Evolutionary conservation across 2,329 filamentous ascomycete genomes (phyloP), one percentile per base, ranked within the genome.

Genomic region (Macrophomina pseudophaseolina): DNA sequence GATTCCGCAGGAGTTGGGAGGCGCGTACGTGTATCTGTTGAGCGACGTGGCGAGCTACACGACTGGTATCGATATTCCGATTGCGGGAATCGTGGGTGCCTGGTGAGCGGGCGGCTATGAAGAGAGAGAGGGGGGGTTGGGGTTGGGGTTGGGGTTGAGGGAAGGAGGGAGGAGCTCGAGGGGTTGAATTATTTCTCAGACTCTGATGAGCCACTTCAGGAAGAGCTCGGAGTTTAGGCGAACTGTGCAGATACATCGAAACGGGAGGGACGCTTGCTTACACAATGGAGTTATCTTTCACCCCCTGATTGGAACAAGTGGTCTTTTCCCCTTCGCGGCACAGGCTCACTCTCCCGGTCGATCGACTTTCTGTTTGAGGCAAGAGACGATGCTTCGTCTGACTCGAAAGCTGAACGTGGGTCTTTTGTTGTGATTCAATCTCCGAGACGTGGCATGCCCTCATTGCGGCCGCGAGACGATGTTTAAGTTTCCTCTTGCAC

Each of bases 1-100:
- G 0, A 79, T 85, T 69, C 81, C 83, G 4, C 80, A 83, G 71
- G 84, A 85, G 72, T 72, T 84, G 8, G 82, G 82, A 16, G 82
- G 82, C 51, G 82, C 82, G 0, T 84, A 83, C 69, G 81, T 83
- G 18, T 84, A 84, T 68, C 72, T 84, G 49, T 69, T 84, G 33
- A 81, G 80, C 40, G 82, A 84, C 56, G 74, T 76, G 52, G 80
- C 81, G 11, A 82, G 79, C 65, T 84, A 83, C 68, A 84, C 81
- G 0, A 83, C 82, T 1, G 81, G 80, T 5, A 83, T 83, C 65
- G 81, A 84, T 73, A 82, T 84, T 59, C 81, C 81, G 0, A 78
- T 84, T 33, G 82, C 81, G 65, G 82, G 81, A 23, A 80, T 82
- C 66, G 80, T 83, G 67, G 81, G 81, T n/a, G 78, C 78, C 5